Evolutionary conservation across 2,329 filamentous ascomycete species (phyloP).

Genomic region (Thielaviopsis musarum): DNA sequence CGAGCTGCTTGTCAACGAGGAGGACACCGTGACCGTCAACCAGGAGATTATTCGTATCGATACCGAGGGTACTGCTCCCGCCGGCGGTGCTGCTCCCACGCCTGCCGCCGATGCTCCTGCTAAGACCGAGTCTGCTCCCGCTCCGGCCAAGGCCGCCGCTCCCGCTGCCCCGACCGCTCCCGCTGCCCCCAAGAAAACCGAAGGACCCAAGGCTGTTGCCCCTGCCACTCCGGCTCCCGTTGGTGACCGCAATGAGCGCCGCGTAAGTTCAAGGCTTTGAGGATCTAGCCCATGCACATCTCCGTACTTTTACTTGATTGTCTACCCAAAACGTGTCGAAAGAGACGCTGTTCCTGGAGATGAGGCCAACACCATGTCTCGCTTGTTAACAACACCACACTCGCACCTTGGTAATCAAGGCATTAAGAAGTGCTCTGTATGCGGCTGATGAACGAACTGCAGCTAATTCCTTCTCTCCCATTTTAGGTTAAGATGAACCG

Average conservation of each 20-base stretch:
- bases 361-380: too few relatives aligned
- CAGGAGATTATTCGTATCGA: constrained; percentile 83
- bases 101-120: neutral
- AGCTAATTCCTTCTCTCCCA: constrained; percentile 8
- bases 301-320: neutral
- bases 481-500: constrained; percentile 96
- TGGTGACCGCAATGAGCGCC: constrained; percentile 71
- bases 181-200: constrained; percentile 10
- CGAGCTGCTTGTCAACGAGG: constrained; percentile 79
- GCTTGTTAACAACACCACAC: too few relatives aligned
- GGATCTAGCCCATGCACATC: neutral
- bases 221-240: constrained; percentile 24
- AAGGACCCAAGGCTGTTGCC: constrained; percentile 13
- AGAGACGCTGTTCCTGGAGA: too few relatives aligned
- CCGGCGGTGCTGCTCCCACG: neutral
- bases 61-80: constrained; percentile 31
- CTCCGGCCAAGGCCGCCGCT: neutral
- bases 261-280: constrained; percentile 40
- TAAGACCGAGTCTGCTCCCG: constrained; percentile 2
- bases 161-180: constrained; percentile 13
- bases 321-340: too few relatives aligned
- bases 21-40: constrained; percentile 87
- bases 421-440: too few relatives aligned
- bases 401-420: too few relatives aligned
- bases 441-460: neutral